phyloP scores from a whole-genome alignment of 1,284 basidiomycete species.

The Tilletia indica region DNA sequence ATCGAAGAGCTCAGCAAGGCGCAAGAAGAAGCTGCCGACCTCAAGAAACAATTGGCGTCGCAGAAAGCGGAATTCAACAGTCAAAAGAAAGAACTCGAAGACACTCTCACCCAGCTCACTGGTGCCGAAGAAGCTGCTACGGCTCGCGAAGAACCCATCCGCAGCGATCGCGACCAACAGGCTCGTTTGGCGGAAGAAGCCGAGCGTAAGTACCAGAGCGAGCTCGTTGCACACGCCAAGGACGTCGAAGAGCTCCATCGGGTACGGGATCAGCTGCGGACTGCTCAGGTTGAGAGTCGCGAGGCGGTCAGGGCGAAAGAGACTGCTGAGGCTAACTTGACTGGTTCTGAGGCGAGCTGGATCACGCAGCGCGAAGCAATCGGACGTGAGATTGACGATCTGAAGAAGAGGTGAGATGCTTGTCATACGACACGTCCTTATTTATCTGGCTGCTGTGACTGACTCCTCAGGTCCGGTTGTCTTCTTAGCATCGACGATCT shows the following conservation, averaged over 20 bases:
- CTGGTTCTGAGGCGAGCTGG: slow-evolving; percentile 74
- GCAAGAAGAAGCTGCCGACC: slow-evolving; percentile 62
- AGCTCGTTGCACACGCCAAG: slow-evolving; percentile 78
- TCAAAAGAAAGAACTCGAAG: slow-evolving; percentile 60
- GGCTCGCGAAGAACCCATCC: slow-evolving; percentile 63
- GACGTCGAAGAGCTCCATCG: slow-evolving; percentile 60
- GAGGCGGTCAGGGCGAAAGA: slow-evolving; percentile 69
- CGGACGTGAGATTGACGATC: slow-evolving; percentile 72
- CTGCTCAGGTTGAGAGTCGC: slow-evolving; percentile 67
- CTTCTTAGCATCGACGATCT: slow-evolving; percentile 65
- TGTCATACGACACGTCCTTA: background rate
- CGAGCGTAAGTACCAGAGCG: slow-evolving; percentile 75
- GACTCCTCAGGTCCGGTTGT: background rate
- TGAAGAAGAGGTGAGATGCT: slow-evolving; percentile 62
- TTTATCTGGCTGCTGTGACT: background rate
- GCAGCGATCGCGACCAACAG: slow-evolving; percentile 58
- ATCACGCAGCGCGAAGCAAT: slow-evolving; percentile 71
- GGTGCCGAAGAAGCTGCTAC: slow-evolving; percentile 42
- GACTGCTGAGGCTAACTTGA: slow-evolving; percentile 71
- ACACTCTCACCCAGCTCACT: slow-evolving; percentile 47
- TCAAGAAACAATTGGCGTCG: slow-evolving; percentile 64
- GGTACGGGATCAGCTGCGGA: slow-evolving; percentile 60
- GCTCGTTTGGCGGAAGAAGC: slow-evolving; percentile 75
- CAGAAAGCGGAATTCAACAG: slow-evolving; percentile 68
- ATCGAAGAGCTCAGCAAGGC: slow-evolving; percentile 65